A percentile compares a stretch with the other conserved stretches of the same genome.
phyloP scores from a whole-genome alignment of 179 eudicot species.

The Spergularia azorica region DNA sequence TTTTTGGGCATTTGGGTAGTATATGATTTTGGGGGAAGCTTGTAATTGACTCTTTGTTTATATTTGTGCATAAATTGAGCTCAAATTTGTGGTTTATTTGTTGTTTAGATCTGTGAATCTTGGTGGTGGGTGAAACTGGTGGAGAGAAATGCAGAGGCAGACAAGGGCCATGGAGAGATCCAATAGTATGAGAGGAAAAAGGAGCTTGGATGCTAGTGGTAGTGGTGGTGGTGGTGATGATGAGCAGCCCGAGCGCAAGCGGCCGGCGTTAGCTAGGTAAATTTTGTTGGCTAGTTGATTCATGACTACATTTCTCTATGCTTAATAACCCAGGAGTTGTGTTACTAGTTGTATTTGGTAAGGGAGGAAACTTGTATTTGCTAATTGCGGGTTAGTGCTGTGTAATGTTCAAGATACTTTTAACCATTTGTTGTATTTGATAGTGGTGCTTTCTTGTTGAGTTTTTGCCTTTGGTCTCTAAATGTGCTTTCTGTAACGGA shows the following conservation, averaged over 20 bases:
- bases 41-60: neutral
- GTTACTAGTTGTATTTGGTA: conserved; percentile 12
- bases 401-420: too few relatives aligned
- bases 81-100: conserved; percentile 16
- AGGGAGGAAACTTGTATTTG: conserved; percentile 2
- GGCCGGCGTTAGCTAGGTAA: conserved; percentile 94
- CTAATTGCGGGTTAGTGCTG: neutral
- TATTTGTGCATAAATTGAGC: conserved; percentile 8
- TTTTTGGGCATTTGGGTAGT: conserved; percentile 5
- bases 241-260: conserved; percentile 80
- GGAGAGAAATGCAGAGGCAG: conserved; percentile 54
- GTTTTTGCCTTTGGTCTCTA: too few relatives aligned
- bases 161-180: conserved; percentile 83
- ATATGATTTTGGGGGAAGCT: conserved; percentile 11
- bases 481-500: too few relatives aligned
- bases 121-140: conserved; percentile 31
- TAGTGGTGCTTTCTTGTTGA: too few relatives aligned
- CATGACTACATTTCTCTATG: conserved; percentile 6
- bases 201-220: conserved; percentile 58
- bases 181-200: conserved; percentile 77
- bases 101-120: conserved; percentile 46
- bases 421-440: too few relatives aligned
- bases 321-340: neutral
- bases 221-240: conserved; percentile 55
- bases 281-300: conserved; percentile 7